Conservation (phyloP, 208 protist genomes). For the Leishmania tropica region DNA sequence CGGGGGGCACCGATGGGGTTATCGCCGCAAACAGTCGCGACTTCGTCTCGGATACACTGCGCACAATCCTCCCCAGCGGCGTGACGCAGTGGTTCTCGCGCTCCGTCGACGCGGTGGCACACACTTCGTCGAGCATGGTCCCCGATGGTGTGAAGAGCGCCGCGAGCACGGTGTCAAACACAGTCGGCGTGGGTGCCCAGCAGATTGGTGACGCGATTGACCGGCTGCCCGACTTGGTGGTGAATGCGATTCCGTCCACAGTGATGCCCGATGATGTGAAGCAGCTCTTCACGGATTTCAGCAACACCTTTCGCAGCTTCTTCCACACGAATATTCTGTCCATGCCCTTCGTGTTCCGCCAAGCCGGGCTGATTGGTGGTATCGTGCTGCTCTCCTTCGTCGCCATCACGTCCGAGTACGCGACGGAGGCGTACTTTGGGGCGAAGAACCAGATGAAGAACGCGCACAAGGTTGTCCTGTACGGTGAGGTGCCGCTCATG, state of each 20-base stretch:
- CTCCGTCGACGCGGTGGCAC: slow-evolving; percentile 18
- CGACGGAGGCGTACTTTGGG: slow-evolving; percentile 55
- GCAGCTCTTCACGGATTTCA: slow-evolving; percentile 55
- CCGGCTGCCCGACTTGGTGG: slow-evolving; percentile 35
- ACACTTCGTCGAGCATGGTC: slow-evolving; percentile 14
- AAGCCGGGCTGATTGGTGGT: slow-evolving; percentile 50
- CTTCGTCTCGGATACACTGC: slow-evolving; percentile 36
- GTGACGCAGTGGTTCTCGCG: slow-evolving; percentile 14
- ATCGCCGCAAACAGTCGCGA: slow-evolving; percentile 8
- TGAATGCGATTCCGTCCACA: slow-evolving; percentile 37
- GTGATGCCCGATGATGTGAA: slow-evolving; percentile 54
- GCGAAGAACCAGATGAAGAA: slow-evolving; percentile 61
- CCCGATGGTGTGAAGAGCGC: slow-evolving; percentile 26
- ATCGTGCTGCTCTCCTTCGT: slow-evolving; percentile 50
- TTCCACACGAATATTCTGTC: slow-evolving; percentile 63
- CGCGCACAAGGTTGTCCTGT: slow-evolving; percentile 45
- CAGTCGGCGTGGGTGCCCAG: slow-evolving; percentile 26
- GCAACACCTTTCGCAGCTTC: slow-evolving; percentile 57
- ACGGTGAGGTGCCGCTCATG: slow-evolving; percentile 52
- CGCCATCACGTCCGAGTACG: slow-evolving; percentile 54
- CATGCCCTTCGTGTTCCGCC: slow-evolving; percentile 58
- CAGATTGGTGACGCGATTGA: slow-evolving; percentile 39
- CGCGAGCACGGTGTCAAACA: slow-evolving; percentile 17
- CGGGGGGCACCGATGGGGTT: neutral
- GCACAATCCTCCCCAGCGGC: slow-evolving; percentile 27